Conservation (phyloP, 306 rosid genomes). For the Corylus americana region DNA sequence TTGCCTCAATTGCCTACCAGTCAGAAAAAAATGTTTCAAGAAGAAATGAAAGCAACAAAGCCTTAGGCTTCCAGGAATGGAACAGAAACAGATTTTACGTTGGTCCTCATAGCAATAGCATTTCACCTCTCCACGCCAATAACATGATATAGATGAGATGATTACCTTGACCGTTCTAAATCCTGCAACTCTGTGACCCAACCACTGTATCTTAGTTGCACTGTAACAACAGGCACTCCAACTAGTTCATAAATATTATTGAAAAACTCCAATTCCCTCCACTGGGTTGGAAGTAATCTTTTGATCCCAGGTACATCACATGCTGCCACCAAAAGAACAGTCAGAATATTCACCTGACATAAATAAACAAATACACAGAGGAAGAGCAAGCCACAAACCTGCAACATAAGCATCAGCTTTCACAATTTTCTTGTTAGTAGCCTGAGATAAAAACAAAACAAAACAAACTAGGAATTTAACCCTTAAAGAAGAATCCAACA, state of each 20-base stretch:
- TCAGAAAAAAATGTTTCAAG: constrained; percentile 37
- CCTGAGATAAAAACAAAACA: constrained; percentile 43
- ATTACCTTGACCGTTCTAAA: constrained; percentile 89
- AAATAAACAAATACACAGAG: constrained; percentile 17
- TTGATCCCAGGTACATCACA: constrained; percentile 98
- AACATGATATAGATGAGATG: constrained; percentile 24
- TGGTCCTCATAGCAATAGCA: constrained; percentile 9
- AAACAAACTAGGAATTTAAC: constrained; percentile 12
- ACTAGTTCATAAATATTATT: constrained; percentile 76
- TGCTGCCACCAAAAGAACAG: constrained; percentile 61
- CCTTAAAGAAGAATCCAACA: constrained; percentile 9
- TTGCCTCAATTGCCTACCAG: constrained; percentile 66
- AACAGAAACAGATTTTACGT: not conserved
- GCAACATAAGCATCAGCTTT: constrained; percentile 96
- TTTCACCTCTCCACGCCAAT: constrained; percentile 11
- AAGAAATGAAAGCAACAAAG: constrained; percentile 25
- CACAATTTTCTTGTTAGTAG: constrained; percentile 77
- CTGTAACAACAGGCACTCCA: constrained; percentile 99
- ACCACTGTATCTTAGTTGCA: constrained; percentile 94
- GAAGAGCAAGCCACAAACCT: constrained; percentile 54
- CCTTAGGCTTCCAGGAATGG: not conserved
- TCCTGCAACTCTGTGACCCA: constrained; percentile 98
- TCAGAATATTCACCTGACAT: constrained; percentile 18
- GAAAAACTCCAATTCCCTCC: constrained; percentile 84
- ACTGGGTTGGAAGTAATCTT: constrained; percentile 75